Base-by-base conservation (phyloP, 768 basidiomycete species). In the Pseudohyphozyma bogoriensis region DNA sequence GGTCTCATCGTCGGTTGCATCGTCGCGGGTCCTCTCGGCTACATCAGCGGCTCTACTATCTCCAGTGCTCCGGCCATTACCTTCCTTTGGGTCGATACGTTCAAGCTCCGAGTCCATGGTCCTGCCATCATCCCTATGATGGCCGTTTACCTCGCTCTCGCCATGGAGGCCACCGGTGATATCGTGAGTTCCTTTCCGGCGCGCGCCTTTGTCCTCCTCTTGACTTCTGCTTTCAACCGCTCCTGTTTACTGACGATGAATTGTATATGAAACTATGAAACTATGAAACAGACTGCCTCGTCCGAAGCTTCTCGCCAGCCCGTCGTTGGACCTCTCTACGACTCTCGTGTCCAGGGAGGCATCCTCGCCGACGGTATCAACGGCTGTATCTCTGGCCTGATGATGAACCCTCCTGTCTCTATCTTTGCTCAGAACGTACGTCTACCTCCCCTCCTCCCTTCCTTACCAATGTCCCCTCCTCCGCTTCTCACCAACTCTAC, bases 301-400 rank as follows among this genome's bases (percentile, higher is more conserved):
- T 83, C 85, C 2, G 89, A 91, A 72, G 85, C 87, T 16, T 89
- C 86, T 3, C 81, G 82, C 13, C 77, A 86, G n/a, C 74, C 78
- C 12, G 85, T 90, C 32, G 79, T 81, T 28, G 89, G 87, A 0
- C 77, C 78, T 12, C 81, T 85, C 54, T 90, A 89, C 72, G 87
- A 90, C 72, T 80, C 81, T 1, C 79, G 87, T 16, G 85, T 90
- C 36, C 87, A 89, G 74, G 87, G 88, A 13, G 89, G 88, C 26
- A 77, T 90, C 82, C 82, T 81, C 12, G 72, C 83, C 28, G 89
- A 91, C 65, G 87, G 87, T n/a, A 63, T 90, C 16, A 82, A 85
- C 20, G 87, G 87, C 8, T 83, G 89, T 70, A 31, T 90, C 49
- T 86, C 87, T 5, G 86, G 83, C 11, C 75, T 88, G 24, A 85